Evolutionary conservation across 2,329 filamentous ascomycete genomes (phyloP).

Genomic region (Arthrobotrys pseudoclavata): DNA sequence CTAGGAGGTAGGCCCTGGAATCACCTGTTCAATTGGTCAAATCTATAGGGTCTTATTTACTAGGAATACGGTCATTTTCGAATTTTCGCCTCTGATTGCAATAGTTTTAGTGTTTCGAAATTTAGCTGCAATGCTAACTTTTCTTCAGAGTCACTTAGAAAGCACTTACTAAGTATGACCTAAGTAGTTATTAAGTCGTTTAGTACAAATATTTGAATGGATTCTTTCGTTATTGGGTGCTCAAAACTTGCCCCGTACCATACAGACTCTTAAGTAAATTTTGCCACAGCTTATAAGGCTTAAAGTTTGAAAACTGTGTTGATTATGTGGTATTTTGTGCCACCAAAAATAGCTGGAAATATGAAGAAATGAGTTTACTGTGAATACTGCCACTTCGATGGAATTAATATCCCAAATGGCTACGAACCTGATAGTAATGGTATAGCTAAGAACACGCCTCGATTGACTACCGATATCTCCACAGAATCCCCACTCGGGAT

Average conservation of each 20-base stretch:
- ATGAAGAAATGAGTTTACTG: neutral
- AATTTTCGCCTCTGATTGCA: too few species aligned
- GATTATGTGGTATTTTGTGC: constrained; percentile 3
- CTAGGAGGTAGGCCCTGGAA: neutral
- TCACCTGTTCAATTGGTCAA: neutral
- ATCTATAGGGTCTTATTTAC: neutral
- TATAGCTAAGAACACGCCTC: neutral
- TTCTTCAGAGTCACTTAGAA: too few species aligned
- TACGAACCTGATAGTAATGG: neutral
- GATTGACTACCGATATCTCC: neutral
- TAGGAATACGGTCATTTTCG: too few species aligned
- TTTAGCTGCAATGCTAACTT: neutral
- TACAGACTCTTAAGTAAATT: neutral
- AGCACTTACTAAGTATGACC: too few species aligned
- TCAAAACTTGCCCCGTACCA: neutral
- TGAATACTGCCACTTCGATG: neutral
- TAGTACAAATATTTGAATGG: too few species aligned
- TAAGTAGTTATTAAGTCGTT: neutral
- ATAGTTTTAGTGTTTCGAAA: too few species aligned
- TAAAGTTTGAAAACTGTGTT: neutral
- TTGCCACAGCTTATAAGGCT: too few species aligned
- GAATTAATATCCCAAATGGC: neutral
- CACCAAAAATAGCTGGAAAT: neutral
- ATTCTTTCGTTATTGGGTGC: neutral
- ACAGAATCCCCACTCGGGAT: too few species aligned